These are phyloP conservation scores for Aureobasidium sp. DNA, from an alignment of 2,329 filamentous ascomycete species.

Conservation along the genomic window DNA sequence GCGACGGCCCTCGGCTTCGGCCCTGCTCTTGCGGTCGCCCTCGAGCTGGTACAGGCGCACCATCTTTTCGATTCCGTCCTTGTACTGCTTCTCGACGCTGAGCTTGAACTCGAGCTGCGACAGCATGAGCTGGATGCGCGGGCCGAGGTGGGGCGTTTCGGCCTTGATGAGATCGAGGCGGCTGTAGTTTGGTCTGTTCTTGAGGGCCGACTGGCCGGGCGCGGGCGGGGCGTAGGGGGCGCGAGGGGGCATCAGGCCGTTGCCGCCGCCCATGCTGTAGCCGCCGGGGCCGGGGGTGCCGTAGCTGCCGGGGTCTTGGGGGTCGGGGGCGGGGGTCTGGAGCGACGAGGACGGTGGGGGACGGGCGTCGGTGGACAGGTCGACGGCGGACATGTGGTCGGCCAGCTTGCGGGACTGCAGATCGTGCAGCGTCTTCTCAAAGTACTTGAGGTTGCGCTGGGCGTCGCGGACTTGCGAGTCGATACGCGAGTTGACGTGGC, in stretches of 20 bases:
- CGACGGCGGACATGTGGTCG: constrained; percentile 61
- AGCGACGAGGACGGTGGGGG: constrained; percentile 21
- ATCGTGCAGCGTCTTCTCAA: constrained; percentile 86
- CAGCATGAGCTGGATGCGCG: constrained; percentile 97
- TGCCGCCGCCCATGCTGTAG: constrained; percentile 56
- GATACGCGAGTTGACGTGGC: constrained; percentile 78
- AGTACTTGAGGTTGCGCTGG: constrained; percentile 86
- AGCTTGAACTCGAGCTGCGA: constrained; percentile 98
- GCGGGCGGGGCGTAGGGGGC: constrained; percentile 72
- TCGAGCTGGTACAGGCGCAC: constrained; percentile 95
- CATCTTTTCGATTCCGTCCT: constrained; percentile 99
- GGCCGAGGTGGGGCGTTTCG: constrained; percentile 89
- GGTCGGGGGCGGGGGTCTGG: constrained; percentile 6
- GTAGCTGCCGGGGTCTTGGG: constrained; percentile 37
- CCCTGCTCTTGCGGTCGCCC: constrained; percentile 89
- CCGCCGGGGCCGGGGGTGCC: constrained; percentile 47
- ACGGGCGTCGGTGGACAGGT: constrained; percentile 45
- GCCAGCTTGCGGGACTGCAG: constrained; percentile 74
- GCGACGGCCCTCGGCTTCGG: constrained; percentile 80
- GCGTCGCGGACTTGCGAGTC: constrained; percentile 93
- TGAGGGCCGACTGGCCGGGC: constrained; percentile 60
- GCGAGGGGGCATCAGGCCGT: constrained; percentile 71
- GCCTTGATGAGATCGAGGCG: constrained; percentile 99
- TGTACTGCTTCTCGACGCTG: constrained; percentile 97
- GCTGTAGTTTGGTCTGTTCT: constrained; percentile 86